These are phyloP conservation scores for Drechslera avenae DNA, from an alignment of 2,329 filamentous ascomycete species.

Conservation along the genomic window DNA sequence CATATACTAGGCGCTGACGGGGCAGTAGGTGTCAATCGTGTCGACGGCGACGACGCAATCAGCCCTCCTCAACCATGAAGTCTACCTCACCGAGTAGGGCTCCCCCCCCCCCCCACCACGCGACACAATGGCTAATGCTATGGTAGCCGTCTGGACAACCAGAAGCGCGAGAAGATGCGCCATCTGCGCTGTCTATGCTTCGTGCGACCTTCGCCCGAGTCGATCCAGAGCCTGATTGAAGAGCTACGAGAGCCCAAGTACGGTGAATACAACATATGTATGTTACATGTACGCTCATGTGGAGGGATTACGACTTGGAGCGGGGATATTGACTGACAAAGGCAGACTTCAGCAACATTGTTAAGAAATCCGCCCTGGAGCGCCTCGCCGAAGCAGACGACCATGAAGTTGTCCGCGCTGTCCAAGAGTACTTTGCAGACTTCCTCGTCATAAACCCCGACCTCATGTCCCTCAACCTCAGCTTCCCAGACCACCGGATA, in stretches of 20 bases:
- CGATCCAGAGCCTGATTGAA: slow-evolving; percentile 91
- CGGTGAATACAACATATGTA: slow-evolving; percentile 90
- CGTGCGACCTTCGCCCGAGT: slow-evolving; percentile 87
- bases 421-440: slow-evolving; percentile 97
- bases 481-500: slow-evolving; percentile 73
- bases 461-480: slow-evolving; percentile 79
- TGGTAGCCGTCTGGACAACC: slow-evolving; percentile 77
- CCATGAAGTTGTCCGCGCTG: slow-evolving; percentile 90
- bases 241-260: slow-evolving; percentile 96
- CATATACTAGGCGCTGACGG: slow-evolving; percentile 20
- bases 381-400: slow-evolving; percentile 94
- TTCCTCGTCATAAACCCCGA: slow-evolving; percentile 95
- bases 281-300: slow-evolving; percentile 11
- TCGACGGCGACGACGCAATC: slow-evolving; percentile 97
- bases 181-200: slow-evolving; percentile 94
- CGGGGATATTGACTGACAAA: slow-evolving; percentile 32
- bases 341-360: slow-evolving; percentile 88
- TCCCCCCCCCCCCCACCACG: slow-evolving; percentile 7
- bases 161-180: slow-evolving; percentile 92
- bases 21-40: slow-evolving; percentile 74
- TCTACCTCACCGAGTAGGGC: slow-evolving; percentile 85
- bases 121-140: slow-evolving; percentile 26
- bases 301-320: neutral
- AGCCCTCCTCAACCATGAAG: slow-evolving; percentile 89
- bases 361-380: slow-evolving; percentile 94